phyloP scores from a whole-genome alignment of 768 basidiomycete genomes.

The Hypholoma fasciculare region DNA sequence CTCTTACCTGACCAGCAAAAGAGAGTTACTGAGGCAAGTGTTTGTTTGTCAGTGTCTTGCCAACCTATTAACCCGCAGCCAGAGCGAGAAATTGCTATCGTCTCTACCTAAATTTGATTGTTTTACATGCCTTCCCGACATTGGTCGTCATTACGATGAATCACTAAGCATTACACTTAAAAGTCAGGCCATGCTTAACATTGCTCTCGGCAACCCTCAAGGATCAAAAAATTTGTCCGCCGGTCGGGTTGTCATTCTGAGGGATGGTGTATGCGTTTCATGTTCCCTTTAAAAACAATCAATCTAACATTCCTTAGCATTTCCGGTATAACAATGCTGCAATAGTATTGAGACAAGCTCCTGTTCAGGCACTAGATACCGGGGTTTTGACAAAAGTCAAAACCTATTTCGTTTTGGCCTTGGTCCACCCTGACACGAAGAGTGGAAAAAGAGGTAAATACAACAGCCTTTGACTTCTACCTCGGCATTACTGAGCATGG shows the following conservation, averaged over 20 bases:
- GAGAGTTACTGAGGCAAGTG: constrained; percentile 74
- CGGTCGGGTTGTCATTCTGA: constrained; percentile 83
- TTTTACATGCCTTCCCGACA: constrained; percentile 66
- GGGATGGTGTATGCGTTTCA: constrained; percentile 64
- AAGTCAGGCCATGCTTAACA: constrained; percentile 62
- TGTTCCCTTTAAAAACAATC: neutral
- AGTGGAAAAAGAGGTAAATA: constrained; percentile 48
- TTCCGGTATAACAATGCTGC: constrained; percentile 70
- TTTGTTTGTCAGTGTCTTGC: constrained; percentile 9
- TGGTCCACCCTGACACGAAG: constrained; percentile 68
- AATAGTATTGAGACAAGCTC: constrained; percentile 68
- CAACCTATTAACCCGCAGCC: constrained; percentile 9
- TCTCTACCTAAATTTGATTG: constrained; percentile 68
- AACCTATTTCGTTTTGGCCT: constrained; percentile 69
- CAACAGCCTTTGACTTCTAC: neutral
- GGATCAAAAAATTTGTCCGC: constrained; percentile 66
- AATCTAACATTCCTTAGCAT: constrained; percentile 48
- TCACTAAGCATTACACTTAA: constrained; percentile 58
- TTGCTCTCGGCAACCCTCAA: constrained; percentile 59
- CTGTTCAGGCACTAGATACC: constrained; percentile 40
- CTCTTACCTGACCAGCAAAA: constrained; percentile 93
- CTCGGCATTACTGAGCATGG: neutral
- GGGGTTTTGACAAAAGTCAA: constrained; percentile 49
- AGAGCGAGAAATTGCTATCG: constrained; percentile 75
- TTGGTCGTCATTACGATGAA: constrained; percentile 75